Evolutionary conservation across 257 asterid genomes (phyloP).

Genomic region (Solanum medicagineum): DNA sequence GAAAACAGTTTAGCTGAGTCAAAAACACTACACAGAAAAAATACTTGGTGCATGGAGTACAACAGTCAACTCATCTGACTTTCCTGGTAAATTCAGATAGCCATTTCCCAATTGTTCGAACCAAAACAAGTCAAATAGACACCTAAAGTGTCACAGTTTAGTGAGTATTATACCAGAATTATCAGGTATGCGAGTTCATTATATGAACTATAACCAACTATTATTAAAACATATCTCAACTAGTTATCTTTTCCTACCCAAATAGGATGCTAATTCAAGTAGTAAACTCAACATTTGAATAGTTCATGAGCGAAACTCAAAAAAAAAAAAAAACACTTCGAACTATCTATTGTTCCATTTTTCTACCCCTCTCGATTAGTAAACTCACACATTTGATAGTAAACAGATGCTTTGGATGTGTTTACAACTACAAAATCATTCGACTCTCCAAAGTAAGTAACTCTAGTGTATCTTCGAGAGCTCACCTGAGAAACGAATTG

Average conservation of each 20-base stretch:
- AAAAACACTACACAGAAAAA: background rate
- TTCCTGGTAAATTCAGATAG: background rate
- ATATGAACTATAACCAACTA: background rate
- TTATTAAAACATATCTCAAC: background rate
- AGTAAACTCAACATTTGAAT: too few species aligned
- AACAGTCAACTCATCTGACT: background rate
- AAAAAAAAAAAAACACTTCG: too few species aligned
- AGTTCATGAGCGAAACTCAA: too few species aligned
- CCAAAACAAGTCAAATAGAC: background rate
- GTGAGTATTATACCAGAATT: background rate
- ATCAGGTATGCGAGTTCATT: background rate
- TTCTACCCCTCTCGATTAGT: background rate
- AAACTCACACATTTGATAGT: background rate
- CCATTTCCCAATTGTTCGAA: background rate
- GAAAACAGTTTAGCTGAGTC: background rate
- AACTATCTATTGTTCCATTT: background rate
- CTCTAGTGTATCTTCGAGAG: background rate
- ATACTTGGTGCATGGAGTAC: background rate
- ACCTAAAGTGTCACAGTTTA: background rate
- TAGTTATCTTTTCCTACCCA: too few species aligned
- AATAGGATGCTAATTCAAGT: too few species aligned
- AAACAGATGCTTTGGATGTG: background rate
- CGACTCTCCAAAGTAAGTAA: background rate
- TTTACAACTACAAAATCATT: background rate
- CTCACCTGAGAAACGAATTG: constrained; percentile 46